A percentile compares a stretch with the other conserved stretches of the same genome.
Evolutionary conservation across 208 protist species (phyloP).

Genomic region (Leishmania major): DNA sequence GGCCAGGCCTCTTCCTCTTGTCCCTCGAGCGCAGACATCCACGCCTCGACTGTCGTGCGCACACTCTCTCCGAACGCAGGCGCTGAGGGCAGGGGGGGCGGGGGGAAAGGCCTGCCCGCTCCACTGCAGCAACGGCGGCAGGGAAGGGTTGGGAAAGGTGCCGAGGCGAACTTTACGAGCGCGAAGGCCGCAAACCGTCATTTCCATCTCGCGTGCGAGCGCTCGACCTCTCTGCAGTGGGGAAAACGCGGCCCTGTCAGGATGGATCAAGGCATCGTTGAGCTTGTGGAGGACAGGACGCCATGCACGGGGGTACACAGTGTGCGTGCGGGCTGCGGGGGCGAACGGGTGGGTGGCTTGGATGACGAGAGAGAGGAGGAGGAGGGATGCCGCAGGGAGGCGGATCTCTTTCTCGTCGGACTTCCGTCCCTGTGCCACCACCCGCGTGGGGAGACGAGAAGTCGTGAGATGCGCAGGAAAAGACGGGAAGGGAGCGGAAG

Average conservation of each 20-base stretch:
- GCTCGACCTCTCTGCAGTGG: background rate
- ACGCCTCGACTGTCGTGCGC: background rate
- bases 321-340: background rate
- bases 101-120: background rate
- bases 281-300: background rate
- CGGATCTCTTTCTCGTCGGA: background rate
- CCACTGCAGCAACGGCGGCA: background rate
- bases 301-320: background rate
- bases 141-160: background rate
- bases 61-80: background rate
- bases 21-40: background rate
- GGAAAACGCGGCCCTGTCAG: background rate
- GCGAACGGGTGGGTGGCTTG: background rate
- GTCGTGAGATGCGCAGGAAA: background rate
- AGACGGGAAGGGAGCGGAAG: background rate
- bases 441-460: background rate
- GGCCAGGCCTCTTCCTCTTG: background rate
- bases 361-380: background rate
- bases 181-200: background rate
- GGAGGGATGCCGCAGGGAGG: background rate
- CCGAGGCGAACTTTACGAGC: background rate
- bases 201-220: background rate
- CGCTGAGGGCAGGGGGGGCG: background rate
- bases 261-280: background rate
- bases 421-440: background rate